phyloP scores from a whole-genome alignment of 805 yeast genomes.

The Sugiyamaella valdiviana region DNA sequence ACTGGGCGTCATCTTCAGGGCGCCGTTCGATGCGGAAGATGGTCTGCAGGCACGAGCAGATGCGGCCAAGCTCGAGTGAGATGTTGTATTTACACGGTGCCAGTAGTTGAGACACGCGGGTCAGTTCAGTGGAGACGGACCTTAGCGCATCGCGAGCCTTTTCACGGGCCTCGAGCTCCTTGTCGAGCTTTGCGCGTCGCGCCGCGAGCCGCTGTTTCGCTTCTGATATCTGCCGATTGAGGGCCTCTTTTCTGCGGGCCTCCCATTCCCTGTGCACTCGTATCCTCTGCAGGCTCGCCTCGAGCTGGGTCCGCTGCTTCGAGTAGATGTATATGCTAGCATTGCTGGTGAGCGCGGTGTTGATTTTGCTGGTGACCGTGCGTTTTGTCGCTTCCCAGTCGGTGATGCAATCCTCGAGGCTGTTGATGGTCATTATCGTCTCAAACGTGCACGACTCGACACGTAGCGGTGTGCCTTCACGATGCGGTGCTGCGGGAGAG shows the following conservation, averaged over 20 bases:
- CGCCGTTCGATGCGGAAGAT: slow-evolving; percentile 22
- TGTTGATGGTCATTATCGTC: slow-evolving; percentile 25
- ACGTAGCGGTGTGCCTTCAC: slow-evolving; percentile 5
- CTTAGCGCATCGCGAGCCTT: background rate
- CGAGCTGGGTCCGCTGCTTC: slow-evolving; percentile 7
- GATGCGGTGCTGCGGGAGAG: no score
- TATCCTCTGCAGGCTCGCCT: slow-evolving; percentile 1
- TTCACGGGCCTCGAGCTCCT: background rate
- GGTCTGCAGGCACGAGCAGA: slow-evolving; percentile 25
- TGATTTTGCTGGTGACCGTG: slow-evolving; percentile 16
- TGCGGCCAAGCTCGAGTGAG: slow-evolving; percentile 23
- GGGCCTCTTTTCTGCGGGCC: background rate
- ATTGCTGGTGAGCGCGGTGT: slow-evolving; percentile 10
- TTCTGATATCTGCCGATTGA: slow-evolving; percentile 9
- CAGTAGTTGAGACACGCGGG: background rate
- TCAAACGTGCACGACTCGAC: slow-evolving; percentile 24
- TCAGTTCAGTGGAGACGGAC: background rate
- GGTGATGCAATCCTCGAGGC: slow-evolving; percentile 26
- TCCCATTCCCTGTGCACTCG: slow-evolving; percentile 1
- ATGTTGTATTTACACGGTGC: background rate
- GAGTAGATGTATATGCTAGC: slow-evolving; percentile 2
- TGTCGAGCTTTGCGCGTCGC: slow-evolving; percentile 7
- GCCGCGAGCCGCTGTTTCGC: slow-evolving; percentile 10
- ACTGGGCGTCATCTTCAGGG: slow-evolving; percentile 13
- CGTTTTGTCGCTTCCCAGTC: slow-evolving; percentile 25